Conservation (phyloP, 352 stramenopile genomes). For the Globisporangium apiculatum region DNA sequence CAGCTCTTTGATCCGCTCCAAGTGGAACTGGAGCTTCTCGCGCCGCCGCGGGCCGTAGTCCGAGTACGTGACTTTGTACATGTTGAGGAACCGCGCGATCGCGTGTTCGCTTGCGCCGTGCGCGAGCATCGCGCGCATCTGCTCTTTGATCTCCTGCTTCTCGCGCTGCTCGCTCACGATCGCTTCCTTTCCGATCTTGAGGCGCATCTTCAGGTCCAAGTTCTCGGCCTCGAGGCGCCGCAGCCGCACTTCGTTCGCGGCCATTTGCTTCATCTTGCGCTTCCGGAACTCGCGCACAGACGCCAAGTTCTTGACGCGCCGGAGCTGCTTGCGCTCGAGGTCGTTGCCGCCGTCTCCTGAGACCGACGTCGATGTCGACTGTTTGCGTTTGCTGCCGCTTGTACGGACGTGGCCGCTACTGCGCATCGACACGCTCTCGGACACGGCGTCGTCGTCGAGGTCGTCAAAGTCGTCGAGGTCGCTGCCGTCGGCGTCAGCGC, state of each 20-base stretch:
- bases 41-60: slow-evolving; percentile 70
- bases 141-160: slow-evolving; percentile 74
- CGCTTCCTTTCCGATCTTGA: slow-evolving; percentile 79
- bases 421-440: no score
- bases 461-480: slow-evolving; percentile 15
- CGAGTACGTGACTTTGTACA: slow-evolving; percentile 80
- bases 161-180: slow-evolving; percentile 65
- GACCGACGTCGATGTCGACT: slow-evolving; percentile 2
- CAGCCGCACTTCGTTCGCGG: slow-evolving; percentile 59
- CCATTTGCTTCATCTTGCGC: slow-evolving; percentile 65
- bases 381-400: not conserved
- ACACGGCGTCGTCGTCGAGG: slow-evolving; percentile 5
- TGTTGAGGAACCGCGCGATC: slow-evolving; percentile 71
- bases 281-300: slow-evolving; percentile 74
- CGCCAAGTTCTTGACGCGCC: slow-evolving; percentile 66
- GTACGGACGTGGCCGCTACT: no score
- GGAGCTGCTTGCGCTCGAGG: slow-evolving; percentile 47
- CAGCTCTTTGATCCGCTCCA: slow-evolving; percentile 60
- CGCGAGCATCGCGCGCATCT: slow-evolving; percentile 73
- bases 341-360: slow-evolving; percentile 21
- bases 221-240: slow-evolving; percentile 67
- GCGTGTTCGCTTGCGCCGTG: slow-evolving; percentile 60
- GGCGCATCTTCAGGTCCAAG: slow-evolving; percentile 70
- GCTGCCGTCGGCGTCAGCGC: slow-evolving; percentile 18
- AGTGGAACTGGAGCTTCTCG: slow-evolving; percentile 69